phyloP scores from a whole-genome alignment of 2,329 filamentous ascomycete genomes.

The Cercospora sojina region DNA sequence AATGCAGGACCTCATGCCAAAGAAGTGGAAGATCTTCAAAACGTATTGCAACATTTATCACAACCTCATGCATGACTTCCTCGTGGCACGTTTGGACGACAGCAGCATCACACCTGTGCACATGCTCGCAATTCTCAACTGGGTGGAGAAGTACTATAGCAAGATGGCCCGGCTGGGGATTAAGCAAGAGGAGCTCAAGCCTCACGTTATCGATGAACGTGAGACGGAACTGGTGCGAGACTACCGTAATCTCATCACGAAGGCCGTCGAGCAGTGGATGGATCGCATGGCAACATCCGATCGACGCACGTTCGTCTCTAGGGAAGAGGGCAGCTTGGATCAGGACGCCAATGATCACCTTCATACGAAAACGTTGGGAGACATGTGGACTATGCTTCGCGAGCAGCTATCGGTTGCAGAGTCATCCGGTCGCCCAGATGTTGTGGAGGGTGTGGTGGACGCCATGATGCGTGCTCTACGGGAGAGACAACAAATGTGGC shows the following conservation, averaged over 20 bases:
- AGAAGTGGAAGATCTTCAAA: slow-evolving; percentile 93
- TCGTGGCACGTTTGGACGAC: slow-evolving; percentile 79
- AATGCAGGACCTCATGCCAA: slow-evolving; percentile 88
- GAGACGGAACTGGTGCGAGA: slow-evolving; percentile 88
- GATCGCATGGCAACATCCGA: slow-evolving; percentile 85
- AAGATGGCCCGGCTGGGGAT: slow-evolving; percentile 93
- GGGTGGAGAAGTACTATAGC: slow-evolving; percentile 92
- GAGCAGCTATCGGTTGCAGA: slow-evolving; percentile 86
- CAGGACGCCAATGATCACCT: slow-evolving; percentile 87
- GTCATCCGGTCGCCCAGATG: slow-evolving; percentile 81
- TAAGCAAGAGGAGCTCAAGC: slow-evolving; percentile 68
- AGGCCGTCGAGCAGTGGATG: slow-evolving; percentile 96
- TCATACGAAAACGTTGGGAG: slow-evolving; percentile 84
- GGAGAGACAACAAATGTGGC: slow-evolving; percentile 79
- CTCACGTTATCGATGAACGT: slow-evolving; percentile 86
- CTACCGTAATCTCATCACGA: slow-evolving; percentile 92
- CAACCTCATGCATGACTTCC: slow-evolving; percentile 89
- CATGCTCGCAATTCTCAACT: slow-evolving; percentile 88
- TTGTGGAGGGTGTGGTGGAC: slow-evolving; percentile 92
- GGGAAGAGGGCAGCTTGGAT: slow-evolving; percentile 77
- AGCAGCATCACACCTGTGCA: slow-evolving; percentile 80
- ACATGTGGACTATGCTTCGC: slow-evolving; percentile 96
- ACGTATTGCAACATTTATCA: slow-evolving; percentile 92
- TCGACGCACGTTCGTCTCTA: slow-evolving; percentile 73
- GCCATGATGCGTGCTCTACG: slow-evolving; percentile 90